Evolutionary conservation across 2,329 filamentous ascomycete genomes (phyloP).

Genomic region (Pseudofabraea citricarpa): DNA sequence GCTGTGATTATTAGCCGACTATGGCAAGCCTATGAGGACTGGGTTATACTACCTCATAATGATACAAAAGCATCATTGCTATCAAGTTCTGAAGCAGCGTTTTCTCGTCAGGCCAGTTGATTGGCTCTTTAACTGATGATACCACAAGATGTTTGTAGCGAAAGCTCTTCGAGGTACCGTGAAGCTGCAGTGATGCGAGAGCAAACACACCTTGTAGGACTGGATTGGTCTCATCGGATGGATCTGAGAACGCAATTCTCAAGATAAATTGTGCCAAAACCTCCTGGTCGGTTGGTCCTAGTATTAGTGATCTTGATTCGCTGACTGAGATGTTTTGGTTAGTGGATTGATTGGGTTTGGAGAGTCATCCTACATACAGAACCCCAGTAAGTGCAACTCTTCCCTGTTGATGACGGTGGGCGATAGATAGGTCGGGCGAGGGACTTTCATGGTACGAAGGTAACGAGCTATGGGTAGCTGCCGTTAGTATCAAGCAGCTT

Average conservation of each 20-base stretch:
- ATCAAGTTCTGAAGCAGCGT: background rate
- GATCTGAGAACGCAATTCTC: conserved; percentile 1
- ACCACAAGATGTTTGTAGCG: background rate
- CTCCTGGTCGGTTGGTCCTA: conserved; percentile 1
- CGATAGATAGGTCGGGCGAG: conserved; percentile 1
- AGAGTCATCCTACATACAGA: conserved; percentile 1
- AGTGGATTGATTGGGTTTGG: background rate
- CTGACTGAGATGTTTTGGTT: background rate
- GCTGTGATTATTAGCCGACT: background rate
- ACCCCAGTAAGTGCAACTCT: background rate
- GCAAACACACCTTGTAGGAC: conserved; percentile 1
- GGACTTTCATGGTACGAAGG: background rate
- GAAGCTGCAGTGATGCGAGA: background rate
- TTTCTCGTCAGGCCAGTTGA: background rate
- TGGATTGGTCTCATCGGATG: background rate
- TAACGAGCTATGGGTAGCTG: background rate
- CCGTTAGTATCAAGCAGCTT: background rate
- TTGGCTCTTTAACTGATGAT: background rate
- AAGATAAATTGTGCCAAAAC: background rate
- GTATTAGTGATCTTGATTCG: background rate
- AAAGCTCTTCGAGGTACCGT: background rate
- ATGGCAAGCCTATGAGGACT: background rate
- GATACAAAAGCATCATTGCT: conserved; percentile 3
- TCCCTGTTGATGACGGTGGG: background rate
- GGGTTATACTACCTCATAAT: conserved; percentile 1